Evolutionary conservation across 1,284 basidiomycete species (phyloP).

Genomic region (Wolfiporia cocos): DNA sequence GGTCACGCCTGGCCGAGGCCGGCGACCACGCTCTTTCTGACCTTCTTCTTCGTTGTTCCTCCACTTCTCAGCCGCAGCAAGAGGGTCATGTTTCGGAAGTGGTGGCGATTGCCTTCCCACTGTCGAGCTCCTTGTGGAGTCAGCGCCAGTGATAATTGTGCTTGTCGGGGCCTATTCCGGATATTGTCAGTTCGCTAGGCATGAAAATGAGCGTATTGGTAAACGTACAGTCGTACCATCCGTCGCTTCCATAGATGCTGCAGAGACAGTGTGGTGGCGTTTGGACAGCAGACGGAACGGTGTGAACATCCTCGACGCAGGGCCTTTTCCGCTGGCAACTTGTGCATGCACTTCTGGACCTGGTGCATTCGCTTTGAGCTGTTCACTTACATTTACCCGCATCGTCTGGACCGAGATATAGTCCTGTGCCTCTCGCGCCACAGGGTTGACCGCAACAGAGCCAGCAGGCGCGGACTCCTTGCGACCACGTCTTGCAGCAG

Average conservation of each 20-base stretch:
- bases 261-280: slow-evolving; percentile 62
- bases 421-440: neutral
- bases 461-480: slow-evolving; percentile 21
- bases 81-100: slow-evolving; percentile 55
- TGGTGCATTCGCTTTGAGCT: neutral
- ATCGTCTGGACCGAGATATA: neutral
- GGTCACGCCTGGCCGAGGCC: slow-evolving; percentile 62
- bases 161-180: slow-evolving; percentile 47
- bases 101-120: slow-evolving; percentile 52
- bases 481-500: slow-evolving; percentile 18
- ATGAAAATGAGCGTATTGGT: neutral
- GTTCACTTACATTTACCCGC: neutral
- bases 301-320: slow-evolving; percentile 44
- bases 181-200: neutral
- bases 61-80: slow-evolving; percentile 62
- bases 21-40: slow-evolving; percentile 33
- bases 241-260: slow-evolving; percentile 66
- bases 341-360: slow-evolving; percentile 11
- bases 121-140: slow-evolving; percentile 53
- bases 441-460: slow-evolving; percentile 17
- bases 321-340: slow-evolving; percentile 26
- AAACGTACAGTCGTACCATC: slow-evolving; percentile 67
- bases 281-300: slow-evolving; percentile 59
- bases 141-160: slow-evolving; percentile 68
- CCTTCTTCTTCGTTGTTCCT: slow-evolving; percentile 43